Base-by-base conservation (phyloP, 352 stramenopile species). In the Globisporangium viniferum region DNA sequence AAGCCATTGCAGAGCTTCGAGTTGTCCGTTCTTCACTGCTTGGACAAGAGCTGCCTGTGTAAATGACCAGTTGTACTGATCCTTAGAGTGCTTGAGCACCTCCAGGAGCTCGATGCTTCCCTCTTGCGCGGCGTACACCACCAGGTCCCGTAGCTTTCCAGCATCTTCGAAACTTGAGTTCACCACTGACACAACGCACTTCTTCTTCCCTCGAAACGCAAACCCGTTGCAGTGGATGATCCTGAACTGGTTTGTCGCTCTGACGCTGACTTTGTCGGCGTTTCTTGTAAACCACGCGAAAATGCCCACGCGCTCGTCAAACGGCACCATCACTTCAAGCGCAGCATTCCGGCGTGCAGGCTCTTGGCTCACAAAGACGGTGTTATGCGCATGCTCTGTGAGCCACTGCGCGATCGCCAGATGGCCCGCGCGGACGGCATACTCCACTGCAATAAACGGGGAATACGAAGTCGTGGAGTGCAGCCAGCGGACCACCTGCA, bases 401-500 rank as follows among this genome's bases (percentile, higher is more conserved):
- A 62, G 57, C 36, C 35, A 62, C 57, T 62, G 57, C 36, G 36
- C 36, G n/a, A 39, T 35, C 35, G 5, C 36, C n/a, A 53, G 18
- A 10, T 62, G 57, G 7, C 57, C 36, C 4, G 31, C 57, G 18
- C 6, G 57, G 3, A 36, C 57, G 8, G 36, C 57, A 10, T 62
- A n/a, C n/a, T 62, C 57, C 2, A 54, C 35, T 62, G 35, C 57
- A n/a, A 62, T 22, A 22, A 62, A 54, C n/a, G 57, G 35, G 18
- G n/a, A 15, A 24, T 62, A 53, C 10, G 9, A 1, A 12, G 14
- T 62, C 10, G 58, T 64, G 10, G 57, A 35, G 36, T 39, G 36
- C 8, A 62, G 35, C 57, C 57, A 62, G 22, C n/a, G n/a, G 35
- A 62, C 15, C 20, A 51, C 22, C 24, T 39, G 1, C 27, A 59